Base-by-base conservation (phyloP, 352 stramenopile genomes). In the Pythium volutum region DNA sequence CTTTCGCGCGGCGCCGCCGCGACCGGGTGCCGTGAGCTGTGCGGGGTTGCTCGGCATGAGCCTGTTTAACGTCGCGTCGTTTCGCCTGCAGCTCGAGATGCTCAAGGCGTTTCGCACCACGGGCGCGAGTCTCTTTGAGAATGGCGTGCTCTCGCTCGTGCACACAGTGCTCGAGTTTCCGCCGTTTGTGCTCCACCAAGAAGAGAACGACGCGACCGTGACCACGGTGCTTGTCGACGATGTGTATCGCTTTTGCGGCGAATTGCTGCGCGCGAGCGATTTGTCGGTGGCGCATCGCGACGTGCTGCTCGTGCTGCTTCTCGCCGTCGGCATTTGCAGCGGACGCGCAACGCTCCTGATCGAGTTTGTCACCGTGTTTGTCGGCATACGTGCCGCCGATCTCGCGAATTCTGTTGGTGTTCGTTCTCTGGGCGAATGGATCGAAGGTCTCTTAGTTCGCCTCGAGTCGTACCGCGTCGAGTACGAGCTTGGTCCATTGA, bases 71-170 rank as follows among this genome's bases (percentile, higher is more conserved):
- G 65, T 88, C 4, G 60, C 61, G 1, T 86, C 75, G 26, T 69
- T 89, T n/a, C 77, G 79, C 9, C 63, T 91, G 48, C 81, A 91
- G 52, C 66, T 91, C 27, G 74, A 87, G 47, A 87, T 89, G 74
- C 61, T 91, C 38, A 77, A 70, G 1, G 76, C 81, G 33, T 88
- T 88, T 26, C 76, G 76, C 6, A 52, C 46, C 4, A 42, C 66
- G 10, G 77, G 63, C 55, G 70, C 79, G 27, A 62, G 42, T 8
- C 31, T 89, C 8, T 91, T 88, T 56, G 75, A 86, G 45, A 78
- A 74, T 18, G 74, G 77, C 4, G 53, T 74, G 25, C 62, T 86
- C 38, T 49, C 76, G 5, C 65, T 89, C 8, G 70, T 89, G 18
- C 53, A 82, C 27, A 88, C 81, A 2, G 46, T 88, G 20, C 23